Base-by-base conservation (phyloP, 163 green algal species). In the Coccomyxa subellipsoidea region DNA sequence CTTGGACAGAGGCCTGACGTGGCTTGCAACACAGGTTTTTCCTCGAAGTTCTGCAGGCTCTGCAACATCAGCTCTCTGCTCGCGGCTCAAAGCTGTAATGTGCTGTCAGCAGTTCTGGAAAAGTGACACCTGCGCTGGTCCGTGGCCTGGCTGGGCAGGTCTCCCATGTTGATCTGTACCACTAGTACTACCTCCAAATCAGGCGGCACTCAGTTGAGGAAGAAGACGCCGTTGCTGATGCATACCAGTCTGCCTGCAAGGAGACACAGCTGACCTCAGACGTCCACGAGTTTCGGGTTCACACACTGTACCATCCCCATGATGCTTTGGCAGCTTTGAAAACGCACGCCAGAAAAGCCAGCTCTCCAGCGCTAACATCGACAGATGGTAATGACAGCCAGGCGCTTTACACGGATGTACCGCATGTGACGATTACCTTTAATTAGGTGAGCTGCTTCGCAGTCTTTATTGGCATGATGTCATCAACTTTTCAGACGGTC, bases 271-370 rank as follows among this genome's bases (percentile, higher is more conserved):
- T 25, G 32, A 18, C 38, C 5, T 76, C 23, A 18, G 7, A 18
- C 9, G 18, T 81, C 32, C 78, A 76, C 35, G 6, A 32, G 15
- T 76, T 29, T 34, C 89, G 86, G 86, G 86, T 77, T 29, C 37
- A 27, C 12, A 90, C 84, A 31, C 36, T 90, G 76, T 87, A 82
- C 69, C 86, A 89, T 59, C 70, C 84, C 23, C 69, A 87, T 29
- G 84, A 90, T 70, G 71, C 88, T 38, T 81, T 85, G 35, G 32
- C 27, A 4, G 34, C 78, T 6, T 53, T 32, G 29, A 34, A 8
- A 7, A 7, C 31, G 39, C 29, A 10, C 15, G 47, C 23, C 23
- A 1, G 3, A 69, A 32, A 69, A 39, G 4, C 12, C 32, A 31
- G 47, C 36, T 37, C 75, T 86, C 69, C 70, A 76, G 18, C 38